phyloP scores from a whole-genome alignment of 2,329 filamentous ascomycete species.

The Rhinocladiella mackenziei region DNA sequence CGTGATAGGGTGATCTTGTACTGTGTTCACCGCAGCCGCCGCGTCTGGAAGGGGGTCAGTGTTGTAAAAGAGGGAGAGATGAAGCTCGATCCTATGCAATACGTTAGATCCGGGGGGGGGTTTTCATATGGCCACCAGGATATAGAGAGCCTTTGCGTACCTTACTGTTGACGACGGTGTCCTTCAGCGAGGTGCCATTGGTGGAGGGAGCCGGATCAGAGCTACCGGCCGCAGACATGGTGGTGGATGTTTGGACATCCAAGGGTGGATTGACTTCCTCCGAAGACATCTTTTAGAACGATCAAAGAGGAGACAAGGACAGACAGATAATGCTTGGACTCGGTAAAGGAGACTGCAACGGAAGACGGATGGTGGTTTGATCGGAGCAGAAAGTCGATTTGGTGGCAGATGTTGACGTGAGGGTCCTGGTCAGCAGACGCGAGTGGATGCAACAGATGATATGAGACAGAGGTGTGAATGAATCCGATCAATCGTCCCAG shows the following conservation, averaged over 20 bases:
- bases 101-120: too few species aligned
- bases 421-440: neutral
- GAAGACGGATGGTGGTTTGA: neutral
- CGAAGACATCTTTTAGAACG: constrained; percentile 8
- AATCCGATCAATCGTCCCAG: too few species aligned
- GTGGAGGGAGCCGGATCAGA: constrained; percentile 7
- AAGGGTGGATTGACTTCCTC: constrained; percentile 3
- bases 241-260: constrained; percentile 10
- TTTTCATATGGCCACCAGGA: too few species aligned
- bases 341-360: neutral
- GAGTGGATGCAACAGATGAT: neutral
- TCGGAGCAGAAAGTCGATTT: too few species aligned
- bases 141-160: too few species aligned
- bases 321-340: neutral
- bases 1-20: constrained; percentile 48
- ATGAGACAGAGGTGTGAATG: constrained; percentile 1
- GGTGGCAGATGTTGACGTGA: neutral
- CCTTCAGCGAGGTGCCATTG: constrained; percentile 20
- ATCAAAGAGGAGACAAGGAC: neutral
- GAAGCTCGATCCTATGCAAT: neutral
- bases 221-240: constrained; percentile 10
- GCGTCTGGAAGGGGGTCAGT: constrained; percentile 39
- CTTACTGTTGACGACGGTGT: constrained; percentile 26
- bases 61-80: neutral
- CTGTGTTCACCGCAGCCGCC: constrained; percentile 45